Percentiles rank a stretch among this genome's conserved stretches.
Evolutionary conservation across 345 rosid species (phyloP).

Genomic region (Bruguiera sexangula): DNA sequence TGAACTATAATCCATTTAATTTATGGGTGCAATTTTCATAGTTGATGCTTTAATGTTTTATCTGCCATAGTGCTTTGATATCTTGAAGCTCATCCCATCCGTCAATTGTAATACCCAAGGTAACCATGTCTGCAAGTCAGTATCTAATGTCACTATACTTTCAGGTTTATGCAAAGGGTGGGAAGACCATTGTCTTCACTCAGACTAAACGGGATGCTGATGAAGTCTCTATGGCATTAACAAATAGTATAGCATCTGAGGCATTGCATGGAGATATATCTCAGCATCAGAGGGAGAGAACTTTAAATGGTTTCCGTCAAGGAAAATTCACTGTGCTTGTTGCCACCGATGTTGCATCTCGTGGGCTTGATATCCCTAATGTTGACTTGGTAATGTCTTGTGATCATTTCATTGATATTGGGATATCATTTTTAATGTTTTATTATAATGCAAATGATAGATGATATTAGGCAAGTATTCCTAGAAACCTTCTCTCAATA

Average conservation of each 20-base stretch:
- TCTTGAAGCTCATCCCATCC: too few relatives aligned
- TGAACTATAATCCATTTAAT: not conserved
- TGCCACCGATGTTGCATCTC: slow-evolving; percentile 96
- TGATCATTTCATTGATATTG: not conserved
- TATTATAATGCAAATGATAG: too few relatives aligned
- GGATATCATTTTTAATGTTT: too few relatives aligned
- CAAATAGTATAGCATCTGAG: slow-evolving; percentile 84
- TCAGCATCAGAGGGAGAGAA: slow-evolving; percentile 99
- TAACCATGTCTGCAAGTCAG: not conserved
- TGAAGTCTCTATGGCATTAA: slow-evolving; percentile 76
- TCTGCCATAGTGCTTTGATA: too few relatives aligned
- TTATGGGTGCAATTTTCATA: too few relatives aligned
- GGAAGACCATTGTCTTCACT: slow-evolving; percentile 96
- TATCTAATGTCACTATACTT: not conserved
- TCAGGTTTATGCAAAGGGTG: slow-evolving; percentile 96
- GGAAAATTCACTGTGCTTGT: slow-evolving; percentile 97
- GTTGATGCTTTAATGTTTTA: too few relatives aligned
- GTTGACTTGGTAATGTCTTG: slow-evolving; percentile 75
- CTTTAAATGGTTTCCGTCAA: slow-evolving; percentile 83
- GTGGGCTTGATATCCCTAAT: slow-evolving; percentile 97
- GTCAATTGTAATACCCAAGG: not conserved
- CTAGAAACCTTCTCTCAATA: too few relatives aligned
- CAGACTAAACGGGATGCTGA: slow-evolving; percentile 97
- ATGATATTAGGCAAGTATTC: too few relatives aligned
- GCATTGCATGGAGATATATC: slow-evolving; percentile 99